Evolutionary conservation across 2,329 filamentous ascomycete species (phyloP).

Genomic region (Aspergillus sp.): DNA sequence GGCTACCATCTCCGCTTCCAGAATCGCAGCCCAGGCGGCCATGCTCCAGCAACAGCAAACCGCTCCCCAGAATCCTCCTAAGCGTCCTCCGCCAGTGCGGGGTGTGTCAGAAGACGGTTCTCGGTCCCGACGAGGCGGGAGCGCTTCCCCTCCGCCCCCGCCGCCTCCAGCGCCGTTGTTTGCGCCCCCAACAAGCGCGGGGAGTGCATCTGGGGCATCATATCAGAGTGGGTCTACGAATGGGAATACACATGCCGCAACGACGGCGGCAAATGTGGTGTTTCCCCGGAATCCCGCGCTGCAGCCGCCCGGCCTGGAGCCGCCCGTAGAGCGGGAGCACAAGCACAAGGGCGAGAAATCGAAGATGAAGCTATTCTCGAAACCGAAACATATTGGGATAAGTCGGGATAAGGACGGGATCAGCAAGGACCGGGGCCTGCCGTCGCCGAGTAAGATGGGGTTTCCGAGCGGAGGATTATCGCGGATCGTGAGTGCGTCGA

Average conservation of each 20-base stretch:
- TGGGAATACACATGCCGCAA: conserved; percentile 56
- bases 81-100: conserved; percentile 58
- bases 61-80: conserved; percentile 46
- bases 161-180: conserved; percentile 29
- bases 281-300: conserved; percentile 56
- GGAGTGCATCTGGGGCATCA: conserved; percentile 26
- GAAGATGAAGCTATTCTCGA: conserved; percentile 70
- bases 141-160: conserved; percentile 39
- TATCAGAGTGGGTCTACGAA: conserved; percentile 57
- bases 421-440: conserved; percentile 53
- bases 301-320: conserved; percentile 30
- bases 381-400: conserved; percentile 65
- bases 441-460: conserved; percentile 60
- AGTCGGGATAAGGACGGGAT: conserved; percentile 59
- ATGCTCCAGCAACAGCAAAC: conserved; percentile 54
- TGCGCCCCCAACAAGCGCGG: conserved; percentile 22
- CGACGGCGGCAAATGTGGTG: conserved; percentile 63
- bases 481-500: conserved; percentile 61
- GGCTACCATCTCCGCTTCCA: conserved; percentile 58
- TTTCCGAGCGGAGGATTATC: conserved; percentile 55
- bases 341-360: conserved; percentile 62
- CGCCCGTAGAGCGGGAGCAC: conserved; percentile 40
- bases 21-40: conserved; percentile 67
- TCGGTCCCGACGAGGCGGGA: conserved; percentile 34
- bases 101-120: conserved; percentile 38